phyloP scores from a whole-genome alignment of 257 asterid genomes.

The Forsythia viridissima region DNA sequence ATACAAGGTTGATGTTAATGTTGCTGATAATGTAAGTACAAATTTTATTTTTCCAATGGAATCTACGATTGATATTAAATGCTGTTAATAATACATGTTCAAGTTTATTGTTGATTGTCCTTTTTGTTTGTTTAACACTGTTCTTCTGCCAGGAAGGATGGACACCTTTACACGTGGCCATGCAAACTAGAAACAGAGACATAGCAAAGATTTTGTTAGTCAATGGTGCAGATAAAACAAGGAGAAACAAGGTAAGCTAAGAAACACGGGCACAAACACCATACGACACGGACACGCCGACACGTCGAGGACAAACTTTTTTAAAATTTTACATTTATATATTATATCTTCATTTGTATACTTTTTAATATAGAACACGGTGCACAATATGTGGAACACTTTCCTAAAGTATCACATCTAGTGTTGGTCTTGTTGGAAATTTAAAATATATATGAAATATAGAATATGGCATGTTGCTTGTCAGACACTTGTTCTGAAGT shows the following conservation, averaged over 20 bases:
- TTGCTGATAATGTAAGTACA: constrained; percentile 73
- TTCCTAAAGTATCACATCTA: no score
- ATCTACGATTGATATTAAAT: neutral
- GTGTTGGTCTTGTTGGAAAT: no score
- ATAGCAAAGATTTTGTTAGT: constrained; percentile 68
- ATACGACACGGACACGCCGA: no score
- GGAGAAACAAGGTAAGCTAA: constrained; percentile 61
- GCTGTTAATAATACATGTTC: neutral
- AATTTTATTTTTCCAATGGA: constrained; percentile 1
- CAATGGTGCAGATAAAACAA: constrained; percentile 80
- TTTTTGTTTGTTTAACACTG: neutral
- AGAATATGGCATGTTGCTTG: no score
- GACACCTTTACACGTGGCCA: constrained; percentile 89
- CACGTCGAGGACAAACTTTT: no score
- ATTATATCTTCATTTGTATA: no score
- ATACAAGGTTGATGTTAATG: constrained; percentile 79
- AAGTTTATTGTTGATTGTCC: neutral
- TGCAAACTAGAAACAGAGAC: constrained; percentile 85
- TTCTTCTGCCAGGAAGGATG: constrained; percentile 70
- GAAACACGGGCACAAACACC: no score
- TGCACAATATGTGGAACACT: no score
- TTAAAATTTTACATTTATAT: no score
- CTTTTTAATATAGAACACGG: no score
- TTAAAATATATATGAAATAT: no score
- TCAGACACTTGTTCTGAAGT: no score